Base-by-base conservation (phyloP, 352 stramenopile genomes). In the Globisporangium abappressorium region DNA sequence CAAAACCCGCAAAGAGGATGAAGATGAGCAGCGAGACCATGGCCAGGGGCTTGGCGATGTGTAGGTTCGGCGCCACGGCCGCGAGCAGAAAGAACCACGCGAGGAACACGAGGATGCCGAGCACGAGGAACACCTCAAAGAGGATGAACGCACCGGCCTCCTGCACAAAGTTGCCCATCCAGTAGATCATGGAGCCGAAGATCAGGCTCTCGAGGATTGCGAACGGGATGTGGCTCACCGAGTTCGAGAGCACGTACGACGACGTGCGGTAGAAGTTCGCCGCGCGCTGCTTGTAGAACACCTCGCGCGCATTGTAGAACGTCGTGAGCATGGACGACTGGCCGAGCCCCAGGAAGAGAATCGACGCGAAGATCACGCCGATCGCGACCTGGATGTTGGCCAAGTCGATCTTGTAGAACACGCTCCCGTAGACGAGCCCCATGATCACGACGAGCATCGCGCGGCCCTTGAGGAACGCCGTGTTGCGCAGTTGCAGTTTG, bases 161-260 rank as follows among this genome's bases (percentile, higher is more conserved):
- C 5, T 47, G 61, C 20, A 82, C 79, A 49, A 97, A 85, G 26
- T 89, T 89, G 49, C 90, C 74, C 70, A 96, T 82, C 77, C 83
- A 97, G 71, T 97, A 97, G 14, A 97, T 72, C 34, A 96, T 71
- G 15, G 81, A 92, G 11, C 89, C 89, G 74, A 97, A 97, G n/a
- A 94, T 66, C 26, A 96, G 64, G 36, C 78, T 81, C 70, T 97
- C 91, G 54, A 85, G 65, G n/a, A 90, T 33, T 71, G 75, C 71
- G 60, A 92, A 78, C 69, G 86, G 78, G 58, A 90, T 74, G 57
- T 87, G 70, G 49, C 78, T 82, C 9, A 86, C 24, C 11, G 74
- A 77, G 49, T 71, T 77, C 5, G 79, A 82, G 28, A 97, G 66
- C 47, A 96, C 82, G 68, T 95, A 97, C 11, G 85, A 83, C 22